Base-by-base conservation (phyloP, 495 filamentous ascomycete genomes). In the Cercophora sp. region DNA sequence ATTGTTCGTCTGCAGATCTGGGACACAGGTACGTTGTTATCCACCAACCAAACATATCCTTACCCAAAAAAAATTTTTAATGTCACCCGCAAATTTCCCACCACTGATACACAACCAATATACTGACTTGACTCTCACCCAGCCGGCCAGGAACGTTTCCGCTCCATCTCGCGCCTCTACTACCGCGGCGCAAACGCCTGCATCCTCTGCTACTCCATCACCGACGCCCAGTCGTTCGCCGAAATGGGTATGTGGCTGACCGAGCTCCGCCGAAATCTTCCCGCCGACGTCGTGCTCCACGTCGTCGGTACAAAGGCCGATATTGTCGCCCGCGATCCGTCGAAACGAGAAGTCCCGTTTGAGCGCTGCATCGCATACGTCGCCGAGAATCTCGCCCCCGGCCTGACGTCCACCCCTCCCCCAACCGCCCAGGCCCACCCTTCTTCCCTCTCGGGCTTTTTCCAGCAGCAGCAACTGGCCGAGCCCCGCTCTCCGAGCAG, bases 241-340 rank as follows among this genome's bases (percentile, higher is more conserved):
- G 91, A 96, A 67, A 96, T 98, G 91, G 89, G 88, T 53, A 80
- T 85, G 42, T 98, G 93, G 93, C 75, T 96, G 52, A 75, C 76
- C 44, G 91, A 96, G 69, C 74, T 91, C 24, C 84, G 84, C 56
- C 76, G 79, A 48, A 88, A 91, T 55, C 72, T 89, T 23, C 73
- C 75, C 36, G 51, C 75, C 45, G 88, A 90, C 52, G 79, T 95
- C 23, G 86, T 98, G n/a, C 80, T 98, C 8, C 93, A 98, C 62
- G 87, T 98, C 29, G 93, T 96, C 1, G 93, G 93, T 42, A 96
- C 93, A 3, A 98, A 98, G 65, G 85, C 85, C 50, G 93, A 98
- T 67, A 79, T 96, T 22, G 91, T 96, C 20, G 85, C 89, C 6
- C 70, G 81, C 27, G 88, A 96, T 48, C 93, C 93, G 3, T 69